Base-by-base conservation (phyloP, 2,329 filamentous ascomycete genomes). In the Macrophomina pseudophaseolina region DNA sequence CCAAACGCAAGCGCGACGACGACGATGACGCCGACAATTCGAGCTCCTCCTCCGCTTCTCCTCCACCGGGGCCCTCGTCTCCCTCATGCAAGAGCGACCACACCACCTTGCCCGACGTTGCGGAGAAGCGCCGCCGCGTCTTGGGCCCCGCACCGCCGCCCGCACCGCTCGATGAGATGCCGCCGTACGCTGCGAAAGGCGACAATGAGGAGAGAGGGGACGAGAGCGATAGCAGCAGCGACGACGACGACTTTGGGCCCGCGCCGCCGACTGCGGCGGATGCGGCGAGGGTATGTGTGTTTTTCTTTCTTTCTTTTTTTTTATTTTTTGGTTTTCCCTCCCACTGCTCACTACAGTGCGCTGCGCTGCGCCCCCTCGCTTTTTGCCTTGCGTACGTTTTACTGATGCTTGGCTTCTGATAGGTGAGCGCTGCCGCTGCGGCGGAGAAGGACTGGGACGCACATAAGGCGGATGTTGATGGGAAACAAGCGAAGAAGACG, bases 141-240 rank as follows among this genome's bases (percentile, higher is more conserved):
- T 76, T 84, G 65, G 86, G 87, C 28, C 87, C 87, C 60, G 81
- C 85, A n/a, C 79, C 83, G 65, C 86, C 86, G 56, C 84, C 83
- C 52, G 76, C 83, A 60, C 73, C 81, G 68, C 70, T 85, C 9
- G 78, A 83, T 40, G 78, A 86, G 73, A 76, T 78, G 65, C 83
- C 84, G 5, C 67, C 73, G 16, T 75, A 23, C 23, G 23, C 75
- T 28, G 74, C 75, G 60, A 73, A 74, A 64, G 72, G 76, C 7
- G 53, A 44, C 42, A 6, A 44, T 2, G 42, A 16, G 42, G 16
- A 71, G 11, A n/a, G 16, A 7, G 30, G 35, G 18, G 35, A 48
- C 4, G n/a, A 72, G 7, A 70, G 74, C 28, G 68, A 72, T 11
- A 68, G 70, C 7, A 73, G 71, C 12, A 75, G 74, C 54, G 78